Percentiles rank a stretch among this genome's conserved stretches.
These are phyloP conservation scores for Daldinia sp. DNA, from an alignment of 2,329 filamentous ascomycete genomes.

Conservation along the genomic window DNA sequence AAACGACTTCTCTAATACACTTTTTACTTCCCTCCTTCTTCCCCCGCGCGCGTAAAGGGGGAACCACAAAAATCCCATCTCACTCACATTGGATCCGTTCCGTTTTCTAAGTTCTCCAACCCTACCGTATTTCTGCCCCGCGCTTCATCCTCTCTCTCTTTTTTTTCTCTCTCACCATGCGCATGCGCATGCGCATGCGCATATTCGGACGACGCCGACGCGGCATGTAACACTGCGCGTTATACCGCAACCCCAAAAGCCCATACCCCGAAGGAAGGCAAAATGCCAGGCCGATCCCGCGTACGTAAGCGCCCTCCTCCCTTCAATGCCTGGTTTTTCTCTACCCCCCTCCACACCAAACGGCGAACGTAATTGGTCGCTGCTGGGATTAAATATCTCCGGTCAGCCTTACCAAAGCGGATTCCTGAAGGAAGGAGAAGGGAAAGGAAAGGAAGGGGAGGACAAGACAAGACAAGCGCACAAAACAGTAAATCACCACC, in stretches of 20 bases:
- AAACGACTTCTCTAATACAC: neutral
- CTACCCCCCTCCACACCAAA: neutral
- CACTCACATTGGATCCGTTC: neutral
- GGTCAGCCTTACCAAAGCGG: slow-evolving; percentile 12
- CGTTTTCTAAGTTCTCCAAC: neutral
- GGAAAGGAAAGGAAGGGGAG: too few relatives aligned
- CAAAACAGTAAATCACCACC: neutral
- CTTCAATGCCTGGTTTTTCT: neutral
- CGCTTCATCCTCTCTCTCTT: neutral
- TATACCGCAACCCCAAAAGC: neutral
- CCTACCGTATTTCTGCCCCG: neutral
- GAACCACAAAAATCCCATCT: neutral
- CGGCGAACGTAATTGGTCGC: neutral
- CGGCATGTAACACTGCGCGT: slow-evolving; percentile 5
- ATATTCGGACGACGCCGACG: slow-evolving; percentile 11
- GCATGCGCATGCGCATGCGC: neutral
- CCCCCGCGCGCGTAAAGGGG: neutral
- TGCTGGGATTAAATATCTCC: slow-evolving; percentile 6
- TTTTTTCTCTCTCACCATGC: neutral
- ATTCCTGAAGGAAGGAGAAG: slow-evolving; percentile 2
- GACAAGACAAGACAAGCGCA: neutral
- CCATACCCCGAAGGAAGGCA: slow-evolving; percentile 10
- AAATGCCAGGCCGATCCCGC: neutral
- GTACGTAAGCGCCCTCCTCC: slow-evolving; percentile 5
- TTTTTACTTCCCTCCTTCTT: neutral